phyloP scores from a whole-genome alignment of 2,329 filamentous ascomycete species.

The Ceratocystis papillata region DNA sequence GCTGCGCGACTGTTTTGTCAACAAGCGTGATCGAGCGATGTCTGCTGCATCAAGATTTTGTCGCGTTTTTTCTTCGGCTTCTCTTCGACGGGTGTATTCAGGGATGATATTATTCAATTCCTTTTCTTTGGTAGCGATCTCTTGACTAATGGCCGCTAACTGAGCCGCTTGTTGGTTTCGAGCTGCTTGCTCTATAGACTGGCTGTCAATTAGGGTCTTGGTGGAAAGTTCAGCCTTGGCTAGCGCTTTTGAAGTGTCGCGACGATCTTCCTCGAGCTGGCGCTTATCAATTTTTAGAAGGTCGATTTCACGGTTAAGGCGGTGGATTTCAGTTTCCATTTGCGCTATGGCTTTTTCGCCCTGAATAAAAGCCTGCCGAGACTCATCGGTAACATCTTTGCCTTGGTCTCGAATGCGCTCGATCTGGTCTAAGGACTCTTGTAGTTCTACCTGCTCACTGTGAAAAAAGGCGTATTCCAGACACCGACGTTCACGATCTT shows the following conservation, averaged over 20 bases:
- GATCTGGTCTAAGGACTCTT: conserved; percentile 66
- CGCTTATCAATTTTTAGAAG: conserved; percentile 73
- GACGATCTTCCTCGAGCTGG: conserved; percentile 81
- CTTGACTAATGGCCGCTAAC: conserved; percentile 57
- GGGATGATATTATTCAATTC: conserved; percentile 69
- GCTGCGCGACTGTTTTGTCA: conserved; percentile 84
- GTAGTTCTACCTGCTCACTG: conserved; percentile 71
- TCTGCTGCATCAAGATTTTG: conserved; percentile 66
- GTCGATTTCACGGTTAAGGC: conserved; percentile 71
- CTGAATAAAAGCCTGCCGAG: conserved; percentile 62
- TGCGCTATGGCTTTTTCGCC: conserved; percentile 69
- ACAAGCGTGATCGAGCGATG: conserved; percentile 63
- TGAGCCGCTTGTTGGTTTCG: conserved; percentile 61
- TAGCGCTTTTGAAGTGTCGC: conserved; percentile 64
- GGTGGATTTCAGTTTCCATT: conserved; percentile 67
- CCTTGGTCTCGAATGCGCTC: conserved; percentile 73
- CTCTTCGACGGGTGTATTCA: conserved; percentile 60
- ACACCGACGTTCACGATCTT: conserved; percentile 81
- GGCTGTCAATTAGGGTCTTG: conserved; percentile 71
- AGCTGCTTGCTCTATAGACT: conserved; percentile 64
- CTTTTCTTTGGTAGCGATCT: conserved; percentile 64
- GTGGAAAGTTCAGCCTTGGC: conserved; percentile 80
- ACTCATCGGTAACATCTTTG: conserved; percentile 72
- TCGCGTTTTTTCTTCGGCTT: conserved; percentile 60
- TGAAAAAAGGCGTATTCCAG: conserved; percentile 92